phyloP scores from a whole-genome alignment of 768 basidiomycete species.

The Tubosaeta brunneosetosa region DNA sequence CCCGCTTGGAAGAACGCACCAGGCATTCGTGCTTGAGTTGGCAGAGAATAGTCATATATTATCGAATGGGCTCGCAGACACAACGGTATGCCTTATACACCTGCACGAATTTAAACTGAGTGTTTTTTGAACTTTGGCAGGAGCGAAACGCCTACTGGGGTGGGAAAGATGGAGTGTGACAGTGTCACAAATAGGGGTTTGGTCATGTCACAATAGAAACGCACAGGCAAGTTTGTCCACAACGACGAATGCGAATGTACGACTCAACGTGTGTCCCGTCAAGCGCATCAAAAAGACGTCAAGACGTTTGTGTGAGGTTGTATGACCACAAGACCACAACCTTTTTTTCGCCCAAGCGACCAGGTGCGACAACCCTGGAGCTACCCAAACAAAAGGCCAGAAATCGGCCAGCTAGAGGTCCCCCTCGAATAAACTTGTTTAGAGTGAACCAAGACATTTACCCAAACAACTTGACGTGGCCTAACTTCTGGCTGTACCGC shows the following conservation, averaged over 20 bases:
- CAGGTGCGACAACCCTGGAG: background rate
- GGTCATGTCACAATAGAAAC: constrained; percentile 25
- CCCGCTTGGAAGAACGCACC: background rate
- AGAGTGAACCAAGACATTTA: constrained; percentile 33
- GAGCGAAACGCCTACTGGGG: background rate
- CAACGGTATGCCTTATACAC: constrained; percentile 1
- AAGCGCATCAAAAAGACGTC: constrained; percentile 19
- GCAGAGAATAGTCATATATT: background rate
- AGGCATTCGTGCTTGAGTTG: background rate
- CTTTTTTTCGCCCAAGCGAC: background rate
- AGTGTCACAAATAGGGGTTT: constrained; percentile 24
- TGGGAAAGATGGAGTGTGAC: constrained; percentile 20
- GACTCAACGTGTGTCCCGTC: constrained; percentile 28
- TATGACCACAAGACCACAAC: constrained; percentile 17
- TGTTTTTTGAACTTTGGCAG: background rate
- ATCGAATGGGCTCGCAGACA: background rate
- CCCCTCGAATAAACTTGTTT: constrained; percentile 21
- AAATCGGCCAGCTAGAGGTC: constrained; percentile 13
- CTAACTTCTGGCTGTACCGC: background rate
- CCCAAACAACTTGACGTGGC: constrained; percentile 15
- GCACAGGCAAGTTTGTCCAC: constrained; percentile 29
- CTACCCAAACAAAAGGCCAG: background rate
- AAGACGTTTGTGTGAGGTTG: constrained; percentile 28
- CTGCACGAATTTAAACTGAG: constrained; percentile 2
- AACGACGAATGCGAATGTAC: constrained; percentile 22